Evolutionary conservation across 306 rosid genomes (phyloP).

Genomic region (Pterocarpus macrocarpus): DNA sequence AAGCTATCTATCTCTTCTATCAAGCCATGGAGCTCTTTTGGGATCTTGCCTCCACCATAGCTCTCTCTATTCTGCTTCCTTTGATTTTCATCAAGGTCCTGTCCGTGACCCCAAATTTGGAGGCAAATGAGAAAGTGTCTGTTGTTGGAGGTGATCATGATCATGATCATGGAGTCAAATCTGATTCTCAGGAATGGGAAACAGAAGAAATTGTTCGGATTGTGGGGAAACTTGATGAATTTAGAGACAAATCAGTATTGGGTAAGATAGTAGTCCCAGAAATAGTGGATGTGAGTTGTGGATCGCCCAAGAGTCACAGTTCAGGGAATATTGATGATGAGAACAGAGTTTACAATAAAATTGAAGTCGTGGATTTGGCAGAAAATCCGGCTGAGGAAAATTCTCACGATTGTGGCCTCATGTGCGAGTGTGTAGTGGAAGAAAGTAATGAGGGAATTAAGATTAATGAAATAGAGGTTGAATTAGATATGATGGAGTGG

Average conservation of each 20-base stretch:
- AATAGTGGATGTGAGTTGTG: slow-evolving; percentile 31
- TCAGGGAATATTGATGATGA: slow-evolving; percentile 38
- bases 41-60: slow-evolving; percentile 55
- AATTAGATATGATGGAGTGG: slow-evolving; percentile 18
- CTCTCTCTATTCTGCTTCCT: slow-evolving; percentile 57
- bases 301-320: slow-evolving; percentile 27
- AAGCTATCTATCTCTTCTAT: slow-evolving; percentile 17
- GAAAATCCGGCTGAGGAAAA: slow-evolving; percentile 46
- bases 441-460: slow-evolving; percentile 37
- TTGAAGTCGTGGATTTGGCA: slow-evolving; percentile 41
- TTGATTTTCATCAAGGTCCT: slow-evolving; percentile 52
- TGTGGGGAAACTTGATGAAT: slow-evolving; percentile 52
- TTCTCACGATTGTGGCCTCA: not conserved
- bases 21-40: slow-evolving; percentile 63
- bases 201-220: slow-evolving; percentile 48
- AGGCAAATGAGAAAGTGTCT: slow-evolving; percentile 27
- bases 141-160: slow-evolving; percentile 19
- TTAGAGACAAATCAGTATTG: slow-evolving; percentile 31
- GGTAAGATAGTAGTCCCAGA: slow-evolving; percentile 44
- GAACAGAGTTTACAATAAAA: slow-evolving; percentile 30
- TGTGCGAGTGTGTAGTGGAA: slow-evolving; percentile 23
- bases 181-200: slow-evolving; percentile 43
- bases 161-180: slow-evolving; percentile 33
- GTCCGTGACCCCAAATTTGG: slow-evolving; percentile 43
- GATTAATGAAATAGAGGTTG: slow-evolving; percentile 42